Percentiles rank a stretch among this genome's conserved stretches.
Conservation (phyloP, 192 early-diverging fungal species). For the Spinellus fusiger region DNA sequence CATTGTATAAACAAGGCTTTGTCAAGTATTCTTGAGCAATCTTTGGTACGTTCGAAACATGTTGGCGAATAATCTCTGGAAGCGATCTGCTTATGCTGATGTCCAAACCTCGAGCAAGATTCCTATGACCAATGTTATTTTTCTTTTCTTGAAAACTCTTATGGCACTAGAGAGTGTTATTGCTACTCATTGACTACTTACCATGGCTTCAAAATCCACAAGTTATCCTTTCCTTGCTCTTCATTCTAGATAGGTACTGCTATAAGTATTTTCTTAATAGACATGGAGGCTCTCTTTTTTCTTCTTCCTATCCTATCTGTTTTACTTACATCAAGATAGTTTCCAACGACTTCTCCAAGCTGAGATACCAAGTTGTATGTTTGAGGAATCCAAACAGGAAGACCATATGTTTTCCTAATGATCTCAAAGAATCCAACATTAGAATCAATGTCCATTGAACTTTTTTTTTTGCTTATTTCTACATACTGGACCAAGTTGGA, state of each 20-base stretch:
- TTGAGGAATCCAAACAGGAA: constrained; percentile 29
- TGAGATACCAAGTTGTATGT: constrained; percentile 38
- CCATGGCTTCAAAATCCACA: constrained; percentile 45
- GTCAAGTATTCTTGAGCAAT: constrained; percentile 41
- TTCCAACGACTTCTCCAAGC: constrained; percentile 36
- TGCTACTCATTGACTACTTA: neutral
- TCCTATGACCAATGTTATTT: constrained; percentile 9
- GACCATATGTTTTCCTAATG: constrained; percentile 6
- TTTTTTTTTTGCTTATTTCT: neutral
- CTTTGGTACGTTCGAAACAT: constrained; percentile 36
- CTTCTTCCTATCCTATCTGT: neutral
- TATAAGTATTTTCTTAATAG: too few relatives aligned
- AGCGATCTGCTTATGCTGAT: constrained; percentile 33
- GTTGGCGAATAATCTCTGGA: constrained; percentile 34
- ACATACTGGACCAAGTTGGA: constrained; percentile 33
- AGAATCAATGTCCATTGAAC: neutral
- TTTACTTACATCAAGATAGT: constrained; percentile 22
- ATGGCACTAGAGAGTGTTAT: neutral
- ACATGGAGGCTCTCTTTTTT: neutral
- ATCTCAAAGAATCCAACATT: neutral
- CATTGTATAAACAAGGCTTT: constrained; percentile 41
- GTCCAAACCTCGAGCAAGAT: constrained; percentile 37
- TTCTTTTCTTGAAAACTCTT: too few relatives aligned
- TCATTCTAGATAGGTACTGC: constrained; percentile 29
- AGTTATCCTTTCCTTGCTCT: constrained; percentile 28